These are phyloP conservation scores for Myriosclerotinia curreyana DNA, from an alignment of 2,329 filamentous ascomycete species.

Conservation along the genomic window DNA sequence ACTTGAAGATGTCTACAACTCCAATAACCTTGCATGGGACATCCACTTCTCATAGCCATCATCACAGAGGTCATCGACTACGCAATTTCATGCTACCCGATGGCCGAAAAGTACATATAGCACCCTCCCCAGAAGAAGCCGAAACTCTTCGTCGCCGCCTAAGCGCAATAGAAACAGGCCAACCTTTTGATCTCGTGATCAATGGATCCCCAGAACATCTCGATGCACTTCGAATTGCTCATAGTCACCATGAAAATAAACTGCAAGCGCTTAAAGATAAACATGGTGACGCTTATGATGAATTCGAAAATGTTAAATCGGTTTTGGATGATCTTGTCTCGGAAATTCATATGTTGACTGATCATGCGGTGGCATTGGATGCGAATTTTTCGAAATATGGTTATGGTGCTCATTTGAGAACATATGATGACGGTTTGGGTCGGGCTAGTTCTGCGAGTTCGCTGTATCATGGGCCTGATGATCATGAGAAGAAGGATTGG, in stretches of 20 bases:
- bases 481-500: constrained; percentile 42
- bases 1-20: constrained; percentile 28
- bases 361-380: constrained; percentile 54
- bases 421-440: constrained; percentile 41
- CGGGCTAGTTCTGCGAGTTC: constrained; percentile 30
- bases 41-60: constrained; percentile 23
- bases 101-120: constrained; percentile 56
- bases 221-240: constrained; percentile 48
- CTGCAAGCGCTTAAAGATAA: constrained; percentile 48
- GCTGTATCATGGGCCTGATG: constrained; percentile 29
- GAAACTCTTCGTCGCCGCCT: constrained; percentile 48
- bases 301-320: constrained; percentile 54
- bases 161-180: constrained; percentile 37
- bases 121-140: constrained; percentile 53
- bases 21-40: constrained; percentile 22
- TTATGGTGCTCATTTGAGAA: constrained; percentile 56
- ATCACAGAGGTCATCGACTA: constrained; percentile 43
- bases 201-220: constrained; percentile 52
- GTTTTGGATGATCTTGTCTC: constrained; percentile 52
- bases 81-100: constrained; percentile 54
- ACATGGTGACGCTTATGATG: constrained; percentile 51
- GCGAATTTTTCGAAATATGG: constrained; percentile 63
- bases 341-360: constrained; percentile 53
- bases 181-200: constrained; percentile 53
- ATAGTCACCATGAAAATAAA: constrained; percentile 51